Conservation (phyloP, 225 moss, liverwort and hornwort genomes). For the Climacium dendroides region DNA sequence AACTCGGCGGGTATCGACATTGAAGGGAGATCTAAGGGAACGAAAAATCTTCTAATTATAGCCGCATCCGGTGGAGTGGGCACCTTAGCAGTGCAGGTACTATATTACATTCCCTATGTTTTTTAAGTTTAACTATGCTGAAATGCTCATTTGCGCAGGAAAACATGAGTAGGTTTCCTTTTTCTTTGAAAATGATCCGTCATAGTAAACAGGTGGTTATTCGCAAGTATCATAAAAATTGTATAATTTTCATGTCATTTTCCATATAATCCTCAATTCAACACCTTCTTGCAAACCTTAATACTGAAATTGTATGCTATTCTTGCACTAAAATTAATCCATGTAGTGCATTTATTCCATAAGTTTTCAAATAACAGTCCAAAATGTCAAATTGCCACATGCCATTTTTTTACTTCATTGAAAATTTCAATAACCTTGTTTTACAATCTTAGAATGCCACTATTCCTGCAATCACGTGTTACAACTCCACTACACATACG, state of each 20-base stretch:
- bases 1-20: conserved; percentile 58
- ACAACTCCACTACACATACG: background rate
- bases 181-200: background rate
- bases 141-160: background rate
- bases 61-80: conserved; percentile 80
- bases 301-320: too few species aligned
- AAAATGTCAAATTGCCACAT: background rate
- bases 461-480: background rate
- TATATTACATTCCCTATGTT: background rate
- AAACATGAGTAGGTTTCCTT: background rate
- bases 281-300: too few species aligned
- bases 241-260: too few species aligned
- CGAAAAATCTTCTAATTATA: conserved; percentile 42
- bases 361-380: background rate
- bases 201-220: background rate
- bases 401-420: background rate
- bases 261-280: too few species aligned
- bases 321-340: too few species aligned
- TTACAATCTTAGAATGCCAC: background rate
- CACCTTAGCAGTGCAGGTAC: conserved; percentile 75
- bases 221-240: background rate
- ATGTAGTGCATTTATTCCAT: background rate
- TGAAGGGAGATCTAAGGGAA: conserved; percentile 31
- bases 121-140: background rate
- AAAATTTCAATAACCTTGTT: background rate